Conservation (phyloP, 2,329 filamentous ascomycete species). For the Diaporthe citriasiana region DNA sequence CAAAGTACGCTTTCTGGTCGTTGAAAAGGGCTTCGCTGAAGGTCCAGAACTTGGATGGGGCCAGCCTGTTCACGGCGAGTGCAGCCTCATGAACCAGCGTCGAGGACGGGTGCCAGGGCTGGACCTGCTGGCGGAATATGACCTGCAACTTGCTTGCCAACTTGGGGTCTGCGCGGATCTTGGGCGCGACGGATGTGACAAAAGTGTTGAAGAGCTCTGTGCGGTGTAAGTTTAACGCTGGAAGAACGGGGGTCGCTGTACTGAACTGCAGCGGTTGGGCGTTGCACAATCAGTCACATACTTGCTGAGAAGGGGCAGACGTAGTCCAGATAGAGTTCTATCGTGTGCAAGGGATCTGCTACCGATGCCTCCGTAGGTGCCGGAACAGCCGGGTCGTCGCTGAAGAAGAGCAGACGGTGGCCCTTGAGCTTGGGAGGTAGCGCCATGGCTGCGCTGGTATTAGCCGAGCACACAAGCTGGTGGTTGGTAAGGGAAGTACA, state of each 20-base stretch:
- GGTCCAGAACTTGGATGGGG: conserved; percentile 82
- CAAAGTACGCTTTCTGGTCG: conserved; percentile 84
- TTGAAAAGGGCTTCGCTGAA: conserved; percentile 78
- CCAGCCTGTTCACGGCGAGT: conserved; percentile 80
- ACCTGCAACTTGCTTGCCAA: conserved; percentile 73
- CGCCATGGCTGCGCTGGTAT: conserved; percentile 67
- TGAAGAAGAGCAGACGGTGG: conserved; percentile 72
- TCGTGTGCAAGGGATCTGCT: conserved; percentile 65
- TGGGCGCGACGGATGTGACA: conserved; percentile 74
- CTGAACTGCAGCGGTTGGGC: background rate
- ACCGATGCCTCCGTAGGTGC: conserved; percentile 53
- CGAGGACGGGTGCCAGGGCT: conserved; percentile 94
- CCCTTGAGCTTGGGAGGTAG: conserved; percentile 83
- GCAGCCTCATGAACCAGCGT: conserved; percentile 85
- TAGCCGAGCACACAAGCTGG: conserved; percentile 3
- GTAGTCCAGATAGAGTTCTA: conserved; percentile 86
- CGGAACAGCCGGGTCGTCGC: conserved; percentile 51
- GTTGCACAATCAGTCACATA: conserved; percentile 30
- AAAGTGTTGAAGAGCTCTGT: conserved; percentile 80
- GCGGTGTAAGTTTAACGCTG: background rate
- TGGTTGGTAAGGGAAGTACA: background rate
- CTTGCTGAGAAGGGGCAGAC: conserved; percentile 81
- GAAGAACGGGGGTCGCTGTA: background rate
- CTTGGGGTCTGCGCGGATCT: conserved; percentile 72
- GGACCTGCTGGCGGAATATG: conserved; percentile 91